Evolutionary conservation across 2,329 filamentous ascomycete genomes (phyloP).

Genomic region (Botryotinia narcissicola): DNA sequence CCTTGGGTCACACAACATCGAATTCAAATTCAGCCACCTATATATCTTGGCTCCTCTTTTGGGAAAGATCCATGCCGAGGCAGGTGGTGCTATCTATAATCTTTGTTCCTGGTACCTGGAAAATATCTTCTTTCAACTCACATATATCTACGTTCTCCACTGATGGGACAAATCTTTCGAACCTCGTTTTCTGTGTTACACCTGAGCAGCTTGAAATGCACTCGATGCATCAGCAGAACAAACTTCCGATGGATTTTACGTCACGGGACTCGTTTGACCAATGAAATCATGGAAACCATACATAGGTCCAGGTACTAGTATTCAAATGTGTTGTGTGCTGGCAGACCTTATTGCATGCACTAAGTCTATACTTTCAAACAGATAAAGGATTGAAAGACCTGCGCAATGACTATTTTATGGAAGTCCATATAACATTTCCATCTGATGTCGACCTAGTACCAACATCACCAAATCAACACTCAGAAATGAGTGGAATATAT

Average conservation of each 20-base stretch:
- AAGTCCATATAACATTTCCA: background rate
- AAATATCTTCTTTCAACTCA: background rate
- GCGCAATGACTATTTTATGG: background rate
- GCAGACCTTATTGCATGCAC: background rate
- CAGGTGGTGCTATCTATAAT: background rate
- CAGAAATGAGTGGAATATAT: background rate
- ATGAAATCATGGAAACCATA: background rate
- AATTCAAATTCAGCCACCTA: background rate
- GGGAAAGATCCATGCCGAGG: background rate
- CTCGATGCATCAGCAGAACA: background rate
- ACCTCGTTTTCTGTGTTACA: background rate
- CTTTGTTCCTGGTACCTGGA: constrained; percentile 21
- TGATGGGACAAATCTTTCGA: background rate
- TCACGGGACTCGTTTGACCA: background rate
- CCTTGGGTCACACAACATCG: constrained; percentile 6
- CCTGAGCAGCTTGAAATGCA: background rate
- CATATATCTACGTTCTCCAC: background rate
- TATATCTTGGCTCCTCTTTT: background rate
- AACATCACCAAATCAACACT: background rate
- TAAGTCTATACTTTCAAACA: background rate
- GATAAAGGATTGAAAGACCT: background rate
- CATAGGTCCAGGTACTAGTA: background rate
- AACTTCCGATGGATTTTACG: background rate
- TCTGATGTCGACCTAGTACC: background rate
- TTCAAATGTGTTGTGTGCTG: background rate